Conservation (phyloP, 2,329 filamentous ascomycete species). For the Colletotrichum karsti region DNA sequence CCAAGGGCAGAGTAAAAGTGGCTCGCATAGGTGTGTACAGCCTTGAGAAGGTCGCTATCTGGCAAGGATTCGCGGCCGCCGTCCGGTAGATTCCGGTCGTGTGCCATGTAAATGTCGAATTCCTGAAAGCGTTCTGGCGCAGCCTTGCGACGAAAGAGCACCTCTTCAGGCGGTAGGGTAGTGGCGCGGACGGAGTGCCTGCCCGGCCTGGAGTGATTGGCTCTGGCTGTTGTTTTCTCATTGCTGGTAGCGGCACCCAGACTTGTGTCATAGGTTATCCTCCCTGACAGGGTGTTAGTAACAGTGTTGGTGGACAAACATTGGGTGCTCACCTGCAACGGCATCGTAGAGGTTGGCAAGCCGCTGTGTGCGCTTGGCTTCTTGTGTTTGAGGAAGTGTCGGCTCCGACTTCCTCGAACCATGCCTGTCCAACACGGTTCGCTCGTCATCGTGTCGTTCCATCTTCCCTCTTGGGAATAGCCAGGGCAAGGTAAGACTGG, state of each 20-base stretch:
- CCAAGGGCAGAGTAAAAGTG: conserved; percentile 66
- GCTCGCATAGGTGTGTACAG: conserved; percentile 73
- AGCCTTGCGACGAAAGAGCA: conserved; percentile 71
- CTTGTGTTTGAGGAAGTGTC: neutral
- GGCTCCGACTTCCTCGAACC: neutral
- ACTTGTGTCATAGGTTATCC: conserved; percentile 12
- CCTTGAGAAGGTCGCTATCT: conserved; percentile 74
- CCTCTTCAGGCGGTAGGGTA: conserved; percentile 71
- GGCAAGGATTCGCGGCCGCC: conserved; percentile 63
- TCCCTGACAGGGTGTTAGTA: conserved; percentile 11
- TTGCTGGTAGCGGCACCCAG: neutral
- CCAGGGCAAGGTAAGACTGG: neutral
- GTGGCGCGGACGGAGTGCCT: conserved; percentile 40
- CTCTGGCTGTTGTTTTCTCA: neutral
- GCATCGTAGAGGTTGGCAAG: conserved; percentile 75
- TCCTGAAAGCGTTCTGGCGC: conserved; percentile 76
- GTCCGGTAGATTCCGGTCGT: conserved; percentile 61
- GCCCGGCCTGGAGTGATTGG: conserved; percentile 23
- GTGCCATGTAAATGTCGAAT: conserved; percentile 75
- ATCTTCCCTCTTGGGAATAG: neutral
- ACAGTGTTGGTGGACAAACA: neutral
- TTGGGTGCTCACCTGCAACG: conserved; percentile 66
- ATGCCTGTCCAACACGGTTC: neutral
- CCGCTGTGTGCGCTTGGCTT: conserved; percentile 33
- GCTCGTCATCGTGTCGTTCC: neutral